Evolutionary conservation across 345 rosid genomes (phyloP).

Genomic region (Arabidopsis arenosa): DNA sequence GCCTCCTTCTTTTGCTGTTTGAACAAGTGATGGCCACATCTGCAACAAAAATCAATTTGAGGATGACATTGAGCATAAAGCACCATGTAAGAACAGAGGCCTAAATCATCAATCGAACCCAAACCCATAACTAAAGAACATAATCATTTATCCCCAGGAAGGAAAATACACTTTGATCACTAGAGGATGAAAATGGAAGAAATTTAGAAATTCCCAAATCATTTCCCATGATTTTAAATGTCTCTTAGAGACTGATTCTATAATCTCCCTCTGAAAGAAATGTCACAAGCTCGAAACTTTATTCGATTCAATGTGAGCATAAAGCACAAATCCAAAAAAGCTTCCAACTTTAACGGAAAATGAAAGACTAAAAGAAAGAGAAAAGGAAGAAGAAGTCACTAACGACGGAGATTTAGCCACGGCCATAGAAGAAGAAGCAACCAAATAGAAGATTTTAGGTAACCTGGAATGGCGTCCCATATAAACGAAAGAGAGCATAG

Average conservation of each 20-base stretch:
- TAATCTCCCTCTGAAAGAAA: neutral
- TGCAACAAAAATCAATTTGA: slow-evolving; percentile 23
- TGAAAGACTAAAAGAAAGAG: neutral
- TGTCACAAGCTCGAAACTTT: slow-evolving; percentile 27
- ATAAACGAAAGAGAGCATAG: no score
- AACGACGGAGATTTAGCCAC: slow-evolving; percentile 42
- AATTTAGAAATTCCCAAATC: neutral
- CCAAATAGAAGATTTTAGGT: no score
- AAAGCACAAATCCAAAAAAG: slow-evolving; percentile 3
- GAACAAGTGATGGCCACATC: slow-evolving; percentile 95
- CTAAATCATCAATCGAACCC: neutral
- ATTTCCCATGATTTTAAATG: slow-evolving; percentile 8
- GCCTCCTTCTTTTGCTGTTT: slow-evolving; percentile 93
- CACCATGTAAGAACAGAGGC: slow-evolving; percentile 12
- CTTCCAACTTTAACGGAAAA: slow-evolving; percentile 29
- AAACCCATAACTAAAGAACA: no score
- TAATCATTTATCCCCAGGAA: no score
- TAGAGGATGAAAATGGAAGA: neutral
- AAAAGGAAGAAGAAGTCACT: slow-evolving; percentile 20
- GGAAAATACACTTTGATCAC: neutral
- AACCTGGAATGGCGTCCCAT: no score
- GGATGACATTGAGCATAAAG: neutral
- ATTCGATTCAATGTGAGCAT: slow-evolving; percentile 5
- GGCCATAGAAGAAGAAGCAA: no score
- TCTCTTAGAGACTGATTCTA: neutral